Base-by-base conservation (phyloP, 1,284 basidiomycete species). In the Trichosporon sp. region DNA sequence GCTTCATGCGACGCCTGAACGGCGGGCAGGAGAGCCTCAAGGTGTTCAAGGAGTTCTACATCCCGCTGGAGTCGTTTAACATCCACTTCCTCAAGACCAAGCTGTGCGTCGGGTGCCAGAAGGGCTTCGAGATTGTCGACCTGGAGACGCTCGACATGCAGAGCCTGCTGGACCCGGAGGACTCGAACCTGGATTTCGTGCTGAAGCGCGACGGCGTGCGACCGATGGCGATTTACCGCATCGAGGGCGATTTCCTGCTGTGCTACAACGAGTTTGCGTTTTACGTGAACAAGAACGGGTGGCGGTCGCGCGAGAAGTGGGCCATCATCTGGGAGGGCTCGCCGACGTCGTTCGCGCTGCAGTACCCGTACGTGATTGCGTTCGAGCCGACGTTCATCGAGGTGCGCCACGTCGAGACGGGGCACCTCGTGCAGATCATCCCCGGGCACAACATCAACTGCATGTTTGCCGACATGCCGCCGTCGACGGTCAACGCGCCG, bases 251-350 rank as follows among this genome's bases (percentile, higher is more conserved):
- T 79, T 99, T 99, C 83, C 84, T 99, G 70, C 84, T 99, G 56
- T 99, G 97, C 82, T 99, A 99, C 84, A 96, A 98, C 83, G 96
- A 98, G 84, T 98, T 98, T 81, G 96, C 97, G 0, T 98, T 99
- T 81, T 99, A 98, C 83, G 94, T 99, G 76, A 97, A 98, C 84
- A 95, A 93, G 86, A 96, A 91, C 75, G 97, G 97, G 12, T 93
- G 93, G 87, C 87, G 95, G 68, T 92, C 95, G 62, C 87, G 93
- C 67, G 90, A 89, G 74, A 90, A 93, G 71, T 98, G 97, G 87
- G 93, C 96, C 86, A 91, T 99, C 27, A 88, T 93, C 76, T 99
- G 97, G 97, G 95, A 99, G 83, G 97, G 97, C 3, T 87, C 87
- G 58, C 97, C 97, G 1, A 92, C 92, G 1, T 90, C 91, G 29